Base-by-base conservation (phyloP, 1,284 basidiomycete species). In the Cerioporus squamosus region DNA sequence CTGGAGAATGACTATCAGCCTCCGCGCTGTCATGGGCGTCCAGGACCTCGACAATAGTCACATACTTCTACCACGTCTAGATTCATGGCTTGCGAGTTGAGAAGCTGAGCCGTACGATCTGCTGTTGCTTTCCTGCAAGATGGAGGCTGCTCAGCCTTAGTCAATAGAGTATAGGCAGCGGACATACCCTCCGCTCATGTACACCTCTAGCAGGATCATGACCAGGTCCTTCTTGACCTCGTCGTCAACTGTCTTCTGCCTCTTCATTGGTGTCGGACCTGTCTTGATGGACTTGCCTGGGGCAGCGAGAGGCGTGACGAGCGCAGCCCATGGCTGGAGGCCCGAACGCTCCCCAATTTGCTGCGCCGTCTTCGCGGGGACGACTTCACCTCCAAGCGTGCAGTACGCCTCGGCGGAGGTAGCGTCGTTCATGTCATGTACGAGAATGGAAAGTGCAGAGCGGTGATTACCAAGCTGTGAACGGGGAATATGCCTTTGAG, bases 331-430 rank as follows among this genome's bases (percentile, higher is more conserved):
- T 0, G 76, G 72, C 33, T 83, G 80, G 31, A 91, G 72, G 5
- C 76, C 79, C 29, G 83, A 75, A 33, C 74, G 78, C 58, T 84
- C 81, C 3, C 81, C 82, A 29, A 87, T 75, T 0, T 76, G 62
- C 26, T 80, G 75, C 0, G 88, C 87, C 0, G 85, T 77, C 64
- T 85, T 88, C 1, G 80, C 74, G 0, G 88, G 80, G 1, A 95
- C 75, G 24, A 96, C 81, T 47, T 86, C 81, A 33, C 93, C 87
- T 26, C 86, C 84, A 46, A 92, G 81, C 10, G 88, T 81, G 70
- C 93, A 93, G 74, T 94, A 95, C 1, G 86, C 82, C 71, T 95
- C 93, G 0, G 93, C 92, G 0, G 91, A 90, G 0, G 83, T 76
- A 0, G 85, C 78, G 71, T 97, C 94, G 40, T 82, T 82, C 3